Base-by-base conservation (phyloP, 1,284 basidiomycete species). In the Mycena sp. region DNA sequence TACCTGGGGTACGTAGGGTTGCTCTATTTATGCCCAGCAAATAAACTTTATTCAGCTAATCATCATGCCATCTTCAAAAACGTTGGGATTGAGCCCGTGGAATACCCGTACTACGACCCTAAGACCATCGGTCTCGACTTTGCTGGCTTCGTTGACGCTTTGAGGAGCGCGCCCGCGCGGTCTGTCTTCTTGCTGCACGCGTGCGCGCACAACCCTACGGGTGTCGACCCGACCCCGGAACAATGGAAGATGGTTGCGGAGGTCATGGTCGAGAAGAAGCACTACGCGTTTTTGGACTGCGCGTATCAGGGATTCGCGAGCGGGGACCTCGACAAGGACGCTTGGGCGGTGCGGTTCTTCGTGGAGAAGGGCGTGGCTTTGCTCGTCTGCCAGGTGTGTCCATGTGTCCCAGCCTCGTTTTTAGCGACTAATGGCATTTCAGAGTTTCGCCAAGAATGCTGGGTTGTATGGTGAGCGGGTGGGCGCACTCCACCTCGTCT, bases 371-470 rank as follows among this genome's bases (percentile, higher is more conserved):
- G 85, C 19, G 87, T 98, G 51, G 87, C 94, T 26, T 74, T 96
- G 79, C 83, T 98, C 28, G 86, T 98, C 55, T 97, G 95, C 81
- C 92, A 94, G 88, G 92, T 91, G 64, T 63, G 82, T 67, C 21
- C 48, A 17, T 43, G 32, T 35, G 44, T 50, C 29, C 43, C 30
- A 38, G 32, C 46, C 38, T 46, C 54, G 21, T 48, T 30, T 4
- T 38, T 56, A 58, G 44, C 19, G 48, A 37, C 19, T 51, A 21
- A 51, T 56, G 35, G 29, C 19, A 41, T 44, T 53, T 41, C 81
- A 97, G 91, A 94, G 92, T 76, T 98, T 96, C 78, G 95, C 96
- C 37, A 98, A 98, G 86, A 98, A 98, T 73, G 95, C 95, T 11
- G 96, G 96, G 7, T 75, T 98, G 76, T 98, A 98, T 74, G 92